Evolutionary conservation across 2,329 filamentous ascomycete genomes (phyloP).

Genomic region (Thermoascus crustaceus): DNA sequence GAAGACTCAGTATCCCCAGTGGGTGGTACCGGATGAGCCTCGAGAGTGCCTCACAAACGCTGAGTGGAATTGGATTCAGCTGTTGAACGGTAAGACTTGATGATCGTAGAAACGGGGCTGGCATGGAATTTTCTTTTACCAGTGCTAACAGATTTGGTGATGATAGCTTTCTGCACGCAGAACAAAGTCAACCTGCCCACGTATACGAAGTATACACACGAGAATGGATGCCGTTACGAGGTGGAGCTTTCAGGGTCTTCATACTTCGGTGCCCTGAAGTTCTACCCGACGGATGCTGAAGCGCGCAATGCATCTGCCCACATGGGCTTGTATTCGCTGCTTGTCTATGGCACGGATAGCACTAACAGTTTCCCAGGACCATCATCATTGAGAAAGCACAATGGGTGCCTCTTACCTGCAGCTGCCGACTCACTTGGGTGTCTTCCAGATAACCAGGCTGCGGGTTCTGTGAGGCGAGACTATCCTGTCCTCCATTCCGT

Average conservation of each 20-base stretch:
- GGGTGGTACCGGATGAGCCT: slow-evolving; percentile 22
- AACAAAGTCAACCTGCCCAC: slow-evolving; percentile 10
- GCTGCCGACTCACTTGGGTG: slow-evolving; percentile 3
- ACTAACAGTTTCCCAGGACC: slow-evolving; percentile 4
- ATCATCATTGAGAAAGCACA: slow-evolving; percentile 2
- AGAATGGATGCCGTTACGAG: slow-evolving; percentile 19
- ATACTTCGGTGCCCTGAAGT: slow-evolving; percentile 13
- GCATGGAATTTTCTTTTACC: too few species aligned
- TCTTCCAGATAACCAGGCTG: neutral
- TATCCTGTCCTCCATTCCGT: too few species aligned
- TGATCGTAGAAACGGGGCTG: too few species aligned
- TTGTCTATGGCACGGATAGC: slow-evolving; percentile 9
- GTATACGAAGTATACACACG: slow-evolving; percentile 18
- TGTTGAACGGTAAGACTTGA: slow-evolving; percentile 20
- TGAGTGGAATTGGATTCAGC: slow-evolving; percentile 21
- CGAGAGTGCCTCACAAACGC: slow-evolving; percentile 8
- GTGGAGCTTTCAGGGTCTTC: slow-evolving; percentile 14
- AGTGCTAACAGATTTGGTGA: slow-evolving; percentile 1
- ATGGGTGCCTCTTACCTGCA: neutral
- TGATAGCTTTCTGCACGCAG: slow-evolving; percentile 18
- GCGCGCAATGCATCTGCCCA: slow-evolving; percentile 24
- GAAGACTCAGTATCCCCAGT: slow-evolving; percentile 15
- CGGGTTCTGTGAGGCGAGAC: too few species aligned
- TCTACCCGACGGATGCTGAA: slow-evolving; percentile 15
- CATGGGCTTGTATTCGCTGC: slow-evolving; percentile 17